A percentile compares a stretch with the other conserved stretches of the same genome.
Evolutionary conservation across 768 basidiomycete genomes (phyloP).

Genomic region (Collybia sordida): DNA sequence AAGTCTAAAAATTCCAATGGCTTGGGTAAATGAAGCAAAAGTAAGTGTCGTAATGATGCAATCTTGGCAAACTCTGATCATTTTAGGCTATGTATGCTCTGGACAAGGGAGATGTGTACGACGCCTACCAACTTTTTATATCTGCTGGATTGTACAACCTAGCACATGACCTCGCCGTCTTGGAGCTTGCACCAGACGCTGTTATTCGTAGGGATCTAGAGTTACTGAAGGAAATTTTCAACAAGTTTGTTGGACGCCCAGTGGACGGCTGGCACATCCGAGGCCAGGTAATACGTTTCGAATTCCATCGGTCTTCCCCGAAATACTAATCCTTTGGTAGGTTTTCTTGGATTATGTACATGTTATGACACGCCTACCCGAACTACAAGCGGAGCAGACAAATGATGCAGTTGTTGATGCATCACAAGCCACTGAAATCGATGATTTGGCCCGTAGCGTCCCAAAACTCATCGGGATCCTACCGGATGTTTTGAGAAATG

Average conservation of each 20-base stretch:
- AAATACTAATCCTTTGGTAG: constrained; percentile 31
- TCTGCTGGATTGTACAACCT: constrained; percentile 65
- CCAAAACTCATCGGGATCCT: constrained; percentile 67
- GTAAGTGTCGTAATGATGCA: constrained; percentile 34
- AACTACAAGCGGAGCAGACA: constrained; percentile 44
- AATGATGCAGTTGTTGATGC: constrained; percentile 46
- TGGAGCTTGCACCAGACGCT: constrained; percentile 87
- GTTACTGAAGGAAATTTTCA: constrained; percentile 70
- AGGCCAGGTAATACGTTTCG: constrained; percentile 65
- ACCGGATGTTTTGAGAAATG: constrained; percentile 64
- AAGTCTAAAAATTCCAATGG: constrained; percentile 75
- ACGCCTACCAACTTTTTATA: constrained; percentile 77
- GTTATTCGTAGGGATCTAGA: constrained; percentile 66
- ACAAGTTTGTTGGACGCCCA: constrained; percentile 52
- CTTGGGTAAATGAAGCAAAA: constrained; percentile 92
- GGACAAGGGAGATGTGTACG: constrained; percentile 58
- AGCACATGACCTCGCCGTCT: constrained; percentile 83
- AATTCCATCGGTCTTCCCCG: constrained; percentile 5
- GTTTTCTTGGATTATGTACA: constrained; percentile 72
- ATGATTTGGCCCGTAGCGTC: constrained; percentile 55
- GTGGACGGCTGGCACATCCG: constrained; percentile 81
- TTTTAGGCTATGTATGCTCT: constrained; percentile 75
- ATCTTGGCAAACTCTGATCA: constrained; percentile 1
- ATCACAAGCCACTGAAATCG: constrained; percentile 50
- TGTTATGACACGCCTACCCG: constrained; percentile 59